phyloP scores from a whole-genome alignment of 495 filamentous ascomycete genomes.

The Penicillium nucicola region DNA sequence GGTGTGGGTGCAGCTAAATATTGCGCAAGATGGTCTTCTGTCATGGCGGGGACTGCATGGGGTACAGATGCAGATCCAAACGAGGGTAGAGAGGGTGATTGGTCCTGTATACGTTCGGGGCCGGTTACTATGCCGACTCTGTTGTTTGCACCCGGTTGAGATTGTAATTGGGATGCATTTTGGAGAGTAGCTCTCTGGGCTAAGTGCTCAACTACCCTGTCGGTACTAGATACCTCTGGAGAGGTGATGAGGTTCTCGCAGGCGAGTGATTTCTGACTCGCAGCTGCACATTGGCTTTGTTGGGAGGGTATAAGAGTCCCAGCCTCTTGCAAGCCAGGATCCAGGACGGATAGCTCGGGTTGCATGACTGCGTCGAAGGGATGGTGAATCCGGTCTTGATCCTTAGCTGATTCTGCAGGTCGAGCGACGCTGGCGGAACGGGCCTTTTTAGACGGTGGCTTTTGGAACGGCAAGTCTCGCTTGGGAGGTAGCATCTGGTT shows the following conservation, averaged over 20 bases:
- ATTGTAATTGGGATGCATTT: not conserved
- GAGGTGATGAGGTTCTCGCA: not conserved
- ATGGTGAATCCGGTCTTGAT: not conserved
- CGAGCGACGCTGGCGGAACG: not conserved
- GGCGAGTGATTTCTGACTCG: not conserved
- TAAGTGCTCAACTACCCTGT: not conserved
- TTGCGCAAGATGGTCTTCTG: constrained; percentile 27
- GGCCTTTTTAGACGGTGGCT: constrained; percentile 18
- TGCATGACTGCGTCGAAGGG: not conserved
- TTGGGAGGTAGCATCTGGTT: constrained; percentile 45
- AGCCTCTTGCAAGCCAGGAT: not conserved
- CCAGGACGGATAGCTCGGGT: not conserved
- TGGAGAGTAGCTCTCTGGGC: not conserved
- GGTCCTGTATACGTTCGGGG: not conserved
- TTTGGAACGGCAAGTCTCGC: constrained; percentile 41
- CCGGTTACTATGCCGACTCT: not conserved
- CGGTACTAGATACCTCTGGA: not conserved
- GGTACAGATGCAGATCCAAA: constrained; percentile 6
- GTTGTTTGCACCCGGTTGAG: not conserved
- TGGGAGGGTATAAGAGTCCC: not conserved
- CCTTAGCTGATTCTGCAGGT: not conserved
- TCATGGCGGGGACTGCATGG: constrained; percentile 2
- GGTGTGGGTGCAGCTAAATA: constrained; percentile 31
- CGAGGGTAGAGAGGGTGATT: no score
- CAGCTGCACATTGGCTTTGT: not conserved